Evolutionary conservation across 805 yeast genomes (phyloP), one percentile per base, ranked within the genome.

Genomic region (Danielozyma ontarioensis): DNA sequence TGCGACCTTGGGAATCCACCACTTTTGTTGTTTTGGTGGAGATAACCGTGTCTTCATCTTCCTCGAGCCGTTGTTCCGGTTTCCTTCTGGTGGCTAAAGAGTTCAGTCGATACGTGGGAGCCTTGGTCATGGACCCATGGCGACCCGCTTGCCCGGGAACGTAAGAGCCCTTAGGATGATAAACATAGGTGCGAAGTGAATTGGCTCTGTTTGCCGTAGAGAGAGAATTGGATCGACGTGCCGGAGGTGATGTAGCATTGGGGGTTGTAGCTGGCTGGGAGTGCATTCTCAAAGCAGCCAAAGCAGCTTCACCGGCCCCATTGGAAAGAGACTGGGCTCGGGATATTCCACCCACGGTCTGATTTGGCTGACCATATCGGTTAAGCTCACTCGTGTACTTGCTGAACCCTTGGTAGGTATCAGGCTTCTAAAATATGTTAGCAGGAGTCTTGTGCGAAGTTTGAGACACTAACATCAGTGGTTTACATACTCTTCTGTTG

Each of bases 1-100:
- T 75, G 26, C 78, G 62, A 0, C 82, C 82, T 25, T 55, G 58
- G 4, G 61, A 53, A 36, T 73, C 80, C 35, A 60, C 60, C 17
- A 73, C 72, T 41, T 66, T 70, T 8, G 77, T 72, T 1, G 79
- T 73, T 37, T 67, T 69, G 8, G 72, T 65, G 5, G 73, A 63
- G 12, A 40, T 17, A 13, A 44, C 36, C 26, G 31, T 36, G n/a
- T 29, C 17, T 10, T 17, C 29, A 5, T 16, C 32, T 13, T 41
- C 37, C n/a, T n/a, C n/a, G n/a, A n/a, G 12, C 22, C 32, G 2
- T 17, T 33, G 11, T 32, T 32, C n/a, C n/a, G n/a, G n/a, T n/a
- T n/a, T n/a, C 11, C 15, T 27, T 13, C 11, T 12, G 29, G n/a
- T 27, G 12, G 13, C n/a, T 13, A 31, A 32, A 13, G 31, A 7